Conservation (phyloP, 176 grass and related monocot species). For the Paspalum vaginatum region DNA sequence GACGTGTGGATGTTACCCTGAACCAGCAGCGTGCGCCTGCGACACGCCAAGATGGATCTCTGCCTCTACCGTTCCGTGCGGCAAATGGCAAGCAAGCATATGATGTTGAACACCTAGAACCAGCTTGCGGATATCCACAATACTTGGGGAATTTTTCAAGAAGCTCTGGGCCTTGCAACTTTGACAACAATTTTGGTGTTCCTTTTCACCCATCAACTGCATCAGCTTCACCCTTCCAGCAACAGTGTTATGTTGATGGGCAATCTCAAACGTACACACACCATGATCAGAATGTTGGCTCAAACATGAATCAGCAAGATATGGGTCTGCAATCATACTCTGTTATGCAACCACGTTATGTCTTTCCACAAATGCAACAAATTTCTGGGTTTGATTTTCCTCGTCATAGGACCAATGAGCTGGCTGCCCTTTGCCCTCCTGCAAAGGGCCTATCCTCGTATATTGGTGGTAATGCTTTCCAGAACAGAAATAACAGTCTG, state of each 20-base stretch:
- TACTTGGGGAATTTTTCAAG: constrained; percentile 32
- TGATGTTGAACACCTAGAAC: constrained; percentile 35
- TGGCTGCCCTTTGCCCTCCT: background rate
- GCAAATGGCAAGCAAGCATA: constrained; percentile 18
- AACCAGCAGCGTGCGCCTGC: background rate
- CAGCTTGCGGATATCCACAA: constrained; percentile 18
- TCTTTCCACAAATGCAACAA: constrained; percentile 47
- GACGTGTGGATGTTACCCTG: background rate
- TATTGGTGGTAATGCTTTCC: constrained; percentile 30
- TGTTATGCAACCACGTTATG: constrained; percentile 36
- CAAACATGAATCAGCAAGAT: constrained; percentile 40
- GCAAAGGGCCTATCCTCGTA: constrained; percentile 25
- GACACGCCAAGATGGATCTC: constrained; percentile 33
- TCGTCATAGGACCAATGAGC: constrained; percentile 44
- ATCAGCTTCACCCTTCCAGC: constrained; percentile 29
- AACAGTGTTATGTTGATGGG: constrained; percentile 43
- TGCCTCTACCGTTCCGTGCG: constrained; percentile 22
- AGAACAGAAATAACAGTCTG: constrained; percentile 24
- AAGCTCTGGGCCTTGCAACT: constrained; percentile 20
- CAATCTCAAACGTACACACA: constrained; percentile 32
- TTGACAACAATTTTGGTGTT: constrained; percentile 12
- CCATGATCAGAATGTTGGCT: constrained; percentile 43
- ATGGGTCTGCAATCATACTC: constrained; percentile 39
- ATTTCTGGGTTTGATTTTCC: constrained; percentile 35
- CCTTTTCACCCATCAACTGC: constrained; percentile 34